Base-by-base conservation (phyloP, 2,329 filamentous ascomycete species). In the Coniella vitis region DNA sequence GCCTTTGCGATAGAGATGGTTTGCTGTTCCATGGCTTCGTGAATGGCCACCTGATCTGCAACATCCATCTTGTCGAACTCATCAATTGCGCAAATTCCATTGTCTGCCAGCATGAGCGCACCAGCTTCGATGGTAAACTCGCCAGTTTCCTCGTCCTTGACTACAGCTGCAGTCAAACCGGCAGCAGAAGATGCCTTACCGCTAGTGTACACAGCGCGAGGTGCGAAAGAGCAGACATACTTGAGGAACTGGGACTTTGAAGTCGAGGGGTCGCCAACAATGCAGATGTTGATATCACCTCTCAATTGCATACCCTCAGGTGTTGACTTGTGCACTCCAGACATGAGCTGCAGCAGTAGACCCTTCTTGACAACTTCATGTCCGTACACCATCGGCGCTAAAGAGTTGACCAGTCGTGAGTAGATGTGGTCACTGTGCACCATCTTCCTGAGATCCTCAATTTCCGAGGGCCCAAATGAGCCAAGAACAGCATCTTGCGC, bases 51-150 rank as follows among this genome's bases (percentile, higher is more conserved):
- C 70, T 98, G 93, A 65, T 98, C 93, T 45, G 74, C 83, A 54
- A 98, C 87, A 61, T 98, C 93, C 93, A 98, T 98, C 73, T 98
- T 98, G 79, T 98, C 93, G 60, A 98, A 98, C 65, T 98, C 93
- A 63, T 98, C 93, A 64, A 98, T 98, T 52, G 90, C 90, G 67
- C 93, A 98, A 60, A 97, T 94, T 47, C 93, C 93, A 57, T 95
- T 96, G 61, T 97, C 85, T 19, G 93, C 93, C 53, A 98, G 74
- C 93, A 98, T 97, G 50, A 98, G 81, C 12, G 93, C 93, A 71
- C 93, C 93, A 7, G 93, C 93, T 70, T 98, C 93, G 58, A 98
- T 98, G 13, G 93, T 98, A 65, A 96, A 96, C 63, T 98, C 93
- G 56, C 93, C 93, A 17, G 93, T 98, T 69, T 98, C 93, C 63